Evolutionary conservation across 306 rosid genomes (phyloP).

Genomic region (Alnus rubra): DNA sequence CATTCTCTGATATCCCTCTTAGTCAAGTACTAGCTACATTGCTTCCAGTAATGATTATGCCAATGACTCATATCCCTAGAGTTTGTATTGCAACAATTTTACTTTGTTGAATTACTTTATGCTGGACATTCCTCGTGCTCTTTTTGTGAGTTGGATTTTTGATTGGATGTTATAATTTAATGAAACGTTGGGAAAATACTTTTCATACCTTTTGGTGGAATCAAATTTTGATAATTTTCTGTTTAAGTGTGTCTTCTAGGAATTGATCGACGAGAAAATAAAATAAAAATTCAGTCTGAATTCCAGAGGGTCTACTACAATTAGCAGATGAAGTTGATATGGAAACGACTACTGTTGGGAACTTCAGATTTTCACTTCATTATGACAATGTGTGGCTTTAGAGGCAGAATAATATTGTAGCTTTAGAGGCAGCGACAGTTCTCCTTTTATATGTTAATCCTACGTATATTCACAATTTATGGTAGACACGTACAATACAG

Average conservation of each 20-base stretch:
- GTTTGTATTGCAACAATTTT: too few relatives aligned
- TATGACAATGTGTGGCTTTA: background rate
- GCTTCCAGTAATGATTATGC: too few relatives aligned
- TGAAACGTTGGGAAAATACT: background rate
- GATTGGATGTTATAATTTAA: background rate
- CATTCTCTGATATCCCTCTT: too few relatives aligned
- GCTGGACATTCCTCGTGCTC: background rate
- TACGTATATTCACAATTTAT: too few relatives aligned
- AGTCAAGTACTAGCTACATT: too few relatives aligned
- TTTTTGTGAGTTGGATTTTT: background rate
- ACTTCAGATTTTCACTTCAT: background rate
- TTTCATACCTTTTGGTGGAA: background rate
- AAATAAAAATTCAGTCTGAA: background rate
- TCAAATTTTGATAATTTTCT: background rate
- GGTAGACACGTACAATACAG: too few relatives aligned
- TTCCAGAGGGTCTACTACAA: conserved; percentile 1
- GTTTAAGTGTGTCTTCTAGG: conserved; percentile 16
- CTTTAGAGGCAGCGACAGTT: too few relatives aligned
- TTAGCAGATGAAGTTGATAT: background rate
- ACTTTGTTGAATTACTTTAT: background rate
- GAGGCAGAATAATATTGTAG: too few relatives aligned
- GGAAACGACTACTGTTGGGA: background rate
- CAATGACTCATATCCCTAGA: too few relatives aligned
- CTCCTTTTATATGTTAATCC: too few relatives aligned
- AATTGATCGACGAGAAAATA: background rate